Percentiles rank a stretch among this genome's conserved stretches.
These are phyloP conservation scores for Pichia insulana DNA, from an alignment of 805 yeast species.

Conservation along the genomic window DNA sequence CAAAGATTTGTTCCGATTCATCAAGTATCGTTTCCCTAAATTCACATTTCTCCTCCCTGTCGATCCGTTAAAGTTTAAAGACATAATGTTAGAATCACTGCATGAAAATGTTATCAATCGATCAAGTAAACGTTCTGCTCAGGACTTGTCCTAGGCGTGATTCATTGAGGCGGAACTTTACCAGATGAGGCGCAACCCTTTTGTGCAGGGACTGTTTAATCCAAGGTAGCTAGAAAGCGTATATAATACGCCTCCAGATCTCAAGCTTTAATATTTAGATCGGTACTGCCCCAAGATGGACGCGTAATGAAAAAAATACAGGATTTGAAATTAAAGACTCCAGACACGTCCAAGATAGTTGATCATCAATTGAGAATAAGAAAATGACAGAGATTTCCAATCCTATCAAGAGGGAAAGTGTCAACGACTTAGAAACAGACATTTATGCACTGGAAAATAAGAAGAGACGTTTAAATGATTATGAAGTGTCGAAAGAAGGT, in stretches of 20 bases:
- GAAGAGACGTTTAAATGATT: conserved; percentile 8
- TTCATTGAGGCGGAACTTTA: no score
- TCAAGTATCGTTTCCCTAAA: conserved; percentile 29
- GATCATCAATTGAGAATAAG: no score
- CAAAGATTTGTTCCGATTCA: conserved; percentile 29
- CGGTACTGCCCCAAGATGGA: no score
- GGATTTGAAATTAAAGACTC: background rate
- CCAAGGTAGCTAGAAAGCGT: no score
- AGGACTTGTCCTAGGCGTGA: no score
- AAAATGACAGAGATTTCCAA: background rate
- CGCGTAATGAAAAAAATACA: background rate
- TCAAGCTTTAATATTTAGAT: no score
- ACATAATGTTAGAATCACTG: no score
- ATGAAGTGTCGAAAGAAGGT: conserved; percentile 18
- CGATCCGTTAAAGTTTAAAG: conserved; percentile 27
- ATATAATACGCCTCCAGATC: no score
- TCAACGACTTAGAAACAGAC: background rate
- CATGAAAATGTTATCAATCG: no score
- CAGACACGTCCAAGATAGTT: background rate
- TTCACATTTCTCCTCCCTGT: conserved; percentile 39
- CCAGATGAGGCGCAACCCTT: no score
- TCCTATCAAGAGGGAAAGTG: conserved; percentile 5
- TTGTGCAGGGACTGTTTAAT: no score
- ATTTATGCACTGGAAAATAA: conserved; percentile 9
- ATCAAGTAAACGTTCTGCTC: no score